phyloP scores from a whole-genome alignment of 306 rosid genomes.

The Glycine latifolia region DNA sequence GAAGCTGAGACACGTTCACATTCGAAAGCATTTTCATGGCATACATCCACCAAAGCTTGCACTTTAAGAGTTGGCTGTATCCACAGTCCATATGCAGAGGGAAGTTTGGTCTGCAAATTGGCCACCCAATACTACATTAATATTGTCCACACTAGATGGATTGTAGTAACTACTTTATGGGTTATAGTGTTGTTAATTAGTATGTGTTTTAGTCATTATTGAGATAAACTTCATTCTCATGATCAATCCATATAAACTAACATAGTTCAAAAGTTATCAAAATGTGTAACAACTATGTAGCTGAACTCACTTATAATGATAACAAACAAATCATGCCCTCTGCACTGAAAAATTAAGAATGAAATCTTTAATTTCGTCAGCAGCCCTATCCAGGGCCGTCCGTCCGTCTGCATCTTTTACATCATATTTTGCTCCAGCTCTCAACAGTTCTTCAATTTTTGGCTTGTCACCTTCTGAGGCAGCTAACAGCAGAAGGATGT shows the following conservation, averaged over 20 bases:
- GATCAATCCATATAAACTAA: constrained; percentile 20
- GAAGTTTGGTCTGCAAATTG: neutral
- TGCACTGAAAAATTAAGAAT: constrained; percentile 75
- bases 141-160: too few species aligned
- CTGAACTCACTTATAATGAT: constrained; percentile 20
- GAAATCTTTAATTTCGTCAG: constrained; percentile 71
- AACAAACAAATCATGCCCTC: constrained; percentile 59
- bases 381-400: constrained; percentile 83
- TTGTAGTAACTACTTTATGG: too few species aligned
- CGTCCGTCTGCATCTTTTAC: constrained; percentile 78
- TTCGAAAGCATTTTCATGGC: neutral
- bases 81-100: too few species aligned
- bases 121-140: too few species aligned
- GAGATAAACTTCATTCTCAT: constrained; percentile 23
- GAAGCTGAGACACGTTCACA: neutral
- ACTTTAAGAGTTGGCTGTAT: neutral
- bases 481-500: constrained; percentile 82
- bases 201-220: neutral
- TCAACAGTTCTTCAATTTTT: constrained; percentile 86
- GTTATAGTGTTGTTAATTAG: neutral
- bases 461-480: constrained; percentile 91
- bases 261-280: constrained; percentile 35
- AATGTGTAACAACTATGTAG: constrained; percentile 27
- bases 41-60: neutral
- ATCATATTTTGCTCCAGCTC: constrained; percentile 84